phyloP scores from a whole-genome alignment of 192 early-diverging fungal species.

The Podila clonocystis region DNA sequence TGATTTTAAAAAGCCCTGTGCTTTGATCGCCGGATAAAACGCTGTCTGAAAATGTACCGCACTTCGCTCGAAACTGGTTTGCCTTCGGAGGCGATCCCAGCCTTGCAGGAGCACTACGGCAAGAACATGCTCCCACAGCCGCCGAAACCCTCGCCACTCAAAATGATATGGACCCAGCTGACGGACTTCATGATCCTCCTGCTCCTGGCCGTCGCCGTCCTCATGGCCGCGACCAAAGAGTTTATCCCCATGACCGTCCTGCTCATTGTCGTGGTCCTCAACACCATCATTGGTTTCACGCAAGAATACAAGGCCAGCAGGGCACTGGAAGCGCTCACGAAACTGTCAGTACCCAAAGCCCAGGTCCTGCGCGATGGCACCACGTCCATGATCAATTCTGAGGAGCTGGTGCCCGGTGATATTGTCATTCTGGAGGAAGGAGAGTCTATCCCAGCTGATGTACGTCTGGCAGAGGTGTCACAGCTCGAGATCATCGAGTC shows the following conservation, averaged over 20 bases:
- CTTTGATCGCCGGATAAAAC: slow-evolving; percentile 93
- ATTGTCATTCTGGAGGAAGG: slow-evolving; percentile 85
- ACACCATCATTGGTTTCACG: slow-evolving; percentile 90
- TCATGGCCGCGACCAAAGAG: slow-evolving; percentile 87
- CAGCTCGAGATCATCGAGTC: slow-evolving; percentile 85
- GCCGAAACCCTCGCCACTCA: slow-evolving; percentile 67
- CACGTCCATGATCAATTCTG: slow-evolving; percentile 69
- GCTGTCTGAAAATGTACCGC: slow-evolving; percentile 86
- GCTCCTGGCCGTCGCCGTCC: slow-evolving; percentile 80
- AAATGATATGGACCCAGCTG: slow-evolving; percentile 88
- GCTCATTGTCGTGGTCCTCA: slow-evolving; percentile 81
- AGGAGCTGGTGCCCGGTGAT: slow-evolving; percentile 82
- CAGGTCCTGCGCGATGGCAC: slow-evolving; percentile 78
- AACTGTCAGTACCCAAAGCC: slow-evolving; percentile 74
- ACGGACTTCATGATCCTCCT: slow-evolving; percentile 97
- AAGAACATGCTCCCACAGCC: slow-evolving; percentile 85
- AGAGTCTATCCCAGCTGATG: slow-evolving; percentile 83
- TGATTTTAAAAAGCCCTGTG: slow-evolving; percentile 72
- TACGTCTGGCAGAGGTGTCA: slow-evolving; percentile 76
- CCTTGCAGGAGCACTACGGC: slow-evolving; percentile 84
- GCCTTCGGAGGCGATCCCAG: slow-evolving; percentile 59
- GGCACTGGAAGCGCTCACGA: slow-evolving; percentile 81
- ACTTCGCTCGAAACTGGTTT: slow-evolving; percentile 76
- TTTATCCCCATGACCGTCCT: slow-evolving; percentile 76
- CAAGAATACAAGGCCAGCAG: slow-evolving; percentile 97